These are phyloP conservation scores for Stagonosporopsis tanaceti DNA, from an alignment of 2,329 filamentous ascomycete genomes.

Conservation along the genomic window DNA sequence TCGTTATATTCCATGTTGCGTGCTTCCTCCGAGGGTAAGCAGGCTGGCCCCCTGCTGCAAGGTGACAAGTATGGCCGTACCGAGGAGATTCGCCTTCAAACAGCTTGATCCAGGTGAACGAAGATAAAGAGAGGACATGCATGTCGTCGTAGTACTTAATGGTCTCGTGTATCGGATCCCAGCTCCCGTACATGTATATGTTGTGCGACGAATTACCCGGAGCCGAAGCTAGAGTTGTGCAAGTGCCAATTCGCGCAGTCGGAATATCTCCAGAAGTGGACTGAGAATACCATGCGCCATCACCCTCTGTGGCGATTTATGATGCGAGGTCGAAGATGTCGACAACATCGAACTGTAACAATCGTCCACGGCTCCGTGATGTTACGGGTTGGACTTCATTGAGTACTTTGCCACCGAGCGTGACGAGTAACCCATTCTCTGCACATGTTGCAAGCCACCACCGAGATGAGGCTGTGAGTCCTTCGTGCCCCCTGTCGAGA, in stretches of 20 bases:
- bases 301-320: slow-evolving; percentile 24
- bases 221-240: slow-evolving; percentile 51
- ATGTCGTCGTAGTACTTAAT: slow-evolving; percentile 51
- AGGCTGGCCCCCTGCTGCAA: slow-evolving; percentile 51
- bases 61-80: slow-evolving; percentile 54
- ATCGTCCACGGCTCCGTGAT: slow-evolving; percentile 21
- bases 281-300: slow-evolving; percentile 55
- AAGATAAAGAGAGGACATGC: slow-evolving; percentile 51
- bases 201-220: slow-evolving; percentile 57
- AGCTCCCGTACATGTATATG: slow-evolving; percentile 59
- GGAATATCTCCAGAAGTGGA: slow-evolving; percentile 54
- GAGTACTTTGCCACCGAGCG: slow-evolving; percentile 45
- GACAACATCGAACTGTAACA: slow-evolving; percentile 46
- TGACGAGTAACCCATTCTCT: slow-evolving; percentile 48
- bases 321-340: slow-evolving; percentile 53
- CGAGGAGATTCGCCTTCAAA: slow-evolving; percentile 45
- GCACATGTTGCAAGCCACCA: slow-evolving; percentile 49
- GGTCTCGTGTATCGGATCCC: slow-evolving; percentile 42
- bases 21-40: slow-evolving; percentile 52
- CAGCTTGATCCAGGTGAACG: slow-evolving; percentile 4
- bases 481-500: slow-evolving; percentile 47
- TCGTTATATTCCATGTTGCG: slow-evolving; percentile 10
- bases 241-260: slow-evolving; percentile 54
- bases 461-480: slow-evolving; percentile 41
- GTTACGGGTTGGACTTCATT: slow-evolving; percentile 16